These are phyloP conservation scores for Cladorrhinum sp. DNA, from an alignment of 2,329 filamentous ascomycete species.

Conservation along the genomic window DNA sequence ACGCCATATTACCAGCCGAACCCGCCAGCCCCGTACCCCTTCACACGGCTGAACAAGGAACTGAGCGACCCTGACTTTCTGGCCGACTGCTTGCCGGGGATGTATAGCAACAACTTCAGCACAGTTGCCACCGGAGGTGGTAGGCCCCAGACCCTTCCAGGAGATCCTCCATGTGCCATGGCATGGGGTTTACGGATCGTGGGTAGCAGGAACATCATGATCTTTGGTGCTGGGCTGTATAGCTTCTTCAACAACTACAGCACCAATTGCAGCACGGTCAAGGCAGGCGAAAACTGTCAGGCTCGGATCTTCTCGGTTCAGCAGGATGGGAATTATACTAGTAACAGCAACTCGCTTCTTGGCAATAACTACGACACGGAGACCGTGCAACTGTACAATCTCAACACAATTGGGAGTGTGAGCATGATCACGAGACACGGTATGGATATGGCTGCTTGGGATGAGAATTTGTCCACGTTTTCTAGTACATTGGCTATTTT, in stretches of 20 bases:
- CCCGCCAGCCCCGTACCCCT: conserved; percentile 57
- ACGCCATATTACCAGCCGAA: conserved; percentile 69
- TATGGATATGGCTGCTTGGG: conserved; percentile 34
- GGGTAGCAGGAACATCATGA: conserved; percentile 49
- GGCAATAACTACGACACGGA: not conserved
- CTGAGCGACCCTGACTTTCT: conserved; percentile 53
- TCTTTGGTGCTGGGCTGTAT: conserved; percentile 64
- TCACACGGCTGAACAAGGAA: conserved; percentile 38
- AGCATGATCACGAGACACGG: conserved; percentile 37
- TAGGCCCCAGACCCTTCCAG: conserved; percentile 11
- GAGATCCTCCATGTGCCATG: conserved; percentile 45
- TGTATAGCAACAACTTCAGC: conserved; percentile 12
- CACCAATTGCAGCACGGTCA: conserved; percentile 42
- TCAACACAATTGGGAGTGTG: conserved; percentile 41
- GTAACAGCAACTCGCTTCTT: conserved; percentile 13
- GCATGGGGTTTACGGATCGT: conserved; percentile 65
- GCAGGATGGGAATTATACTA: conserved; percentile 5
- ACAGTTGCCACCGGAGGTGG: not conserved
- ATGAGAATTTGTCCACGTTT: conserved; percentile 37
- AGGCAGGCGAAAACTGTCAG: conserved; percentile 43
- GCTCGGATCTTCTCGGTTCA: conserved; percentile 38
- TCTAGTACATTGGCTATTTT: conserved; percentile 34
- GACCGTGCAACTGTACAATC: conserved; percentile 37
- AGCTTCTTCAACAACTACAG: conserved; percentile 66
- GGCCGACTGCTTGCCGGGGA: conserved; percentile 33